A percentile compares a stretch with the other conserved stretches of the same genome.
Conservation (phyloP, 116 monocot genomes). For the Iris pallida region DNA sequence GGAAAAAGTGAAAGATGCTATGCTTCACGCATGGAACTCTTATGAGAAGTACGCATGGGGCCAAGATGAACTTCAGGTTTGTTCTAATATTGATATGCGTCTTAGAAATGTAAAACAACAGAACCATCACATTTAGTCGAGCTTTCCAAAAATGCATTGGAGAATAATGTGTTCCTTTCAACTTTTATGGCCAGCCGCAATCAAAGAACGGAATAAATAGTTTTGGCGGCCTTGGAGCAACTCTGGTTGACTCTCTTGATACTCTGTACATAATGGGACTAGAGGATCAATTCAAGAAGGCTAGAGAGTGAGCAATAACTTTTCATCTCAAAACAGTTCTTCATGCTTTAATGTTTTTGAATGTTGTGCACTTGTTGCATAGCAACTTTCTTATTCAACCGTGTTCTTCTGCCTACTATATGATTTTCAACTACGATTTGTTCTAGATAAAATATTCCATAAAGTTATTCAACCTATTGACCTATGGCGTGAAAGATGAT, state of each 20-base stretch:
- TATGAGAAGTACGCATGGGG: constrained; percentile 95
- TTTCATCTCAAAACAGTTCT: no score
- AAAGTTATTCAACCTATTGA: no score
- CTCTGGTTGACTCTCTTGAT: constrained; percentile 82
- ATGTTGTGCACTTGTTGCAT: no score
- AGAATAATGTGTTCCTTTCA: not conserved
- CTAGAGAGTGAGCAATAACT: constrained; percentile 69
- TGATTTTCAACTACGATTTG: no score
- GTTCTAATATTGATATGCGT: not conserved
- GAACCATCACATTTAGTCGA: constrained; percentile 2
- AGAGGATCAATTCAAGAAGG: constrained; percentile 72
- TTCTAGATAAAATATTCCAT: no score
- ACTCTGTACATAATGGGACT: constrained; percentile 95
- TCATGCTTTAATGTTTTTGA: no score
- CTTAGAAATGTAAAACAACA: no score
- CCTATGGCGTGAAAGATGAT: no score
- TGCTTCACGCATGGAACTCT: constrained; percentile 97
- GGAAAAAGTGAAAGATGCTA: constrained; percentile 89
- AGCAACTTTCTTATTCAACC: no score
- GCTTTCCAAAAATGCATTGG: not conserved
- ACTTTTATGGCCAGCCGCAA: constrained; percentile 55
- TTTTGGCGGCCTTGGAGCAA: constrained; percentile 93
- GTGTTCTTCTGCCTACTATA: no score
- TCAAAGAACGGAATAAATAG: constrained; percentile 72
- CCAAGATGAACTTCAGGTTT: constrained; percentile 93